Percentiles rank a stretch among this genome's conserved stretches.
Conservation (phyloP, 495 filamentous ascomycete species). For the Penicillium canariense region DNA sequence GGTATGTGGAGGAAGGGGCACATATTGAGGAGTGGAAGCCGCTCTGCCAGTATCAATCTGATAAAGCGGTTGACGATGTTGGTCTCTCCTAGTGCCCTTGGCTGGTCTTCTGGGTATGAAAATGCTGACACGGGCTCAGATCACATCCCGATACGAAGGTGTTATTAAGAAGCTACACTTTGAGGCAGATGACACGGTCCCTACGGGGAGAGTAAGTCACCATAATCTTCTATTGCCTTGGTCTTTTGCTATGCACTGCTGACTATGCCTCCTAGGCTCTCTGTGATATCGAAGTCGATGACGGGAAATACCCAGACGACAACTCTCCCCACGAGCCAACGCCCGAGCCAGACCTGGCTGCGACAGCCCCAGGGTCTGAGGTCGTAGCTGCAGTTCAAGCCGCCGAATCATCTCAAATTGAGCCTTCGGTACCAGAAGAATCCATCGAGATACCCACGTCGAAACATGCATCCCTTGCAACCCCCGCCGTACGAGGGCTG, state of each 20-base stretch:
- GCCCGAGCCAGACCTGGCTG: constrained; percentile 30
- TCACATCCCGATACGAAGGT: constrained; percentile 90
- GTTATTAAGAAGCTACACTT: constrained; percentile 96
- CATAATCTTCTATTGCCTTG: not conserved
- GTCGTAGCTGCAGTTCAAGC: constrained; percentile 18
- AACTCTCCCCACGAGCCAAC: constrained; percentile 37
- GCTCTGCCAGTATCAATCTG: constrained; percentile 94
- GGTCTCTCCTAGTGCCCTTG: constrained; percentile 5
- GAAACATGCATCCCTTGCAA: constrained; percentile 72
- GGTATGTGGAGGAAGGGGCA: constrained; percentile 96
- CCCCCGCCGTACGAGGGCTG: constrained; percentile 88
- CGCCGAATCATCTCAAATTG: constrained; percentile 17
- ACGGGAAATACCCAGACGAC: constrained; percentile 57
- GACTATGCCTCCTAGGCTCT: constrained; percentile 37
- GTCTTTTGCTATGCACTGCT: not conserved
- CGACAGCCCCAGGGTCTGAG: constrained; percentile 15
- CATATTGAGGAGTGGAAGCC: constrained; percentile 97
- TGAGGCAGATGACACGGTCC: constrained; percentile 91
- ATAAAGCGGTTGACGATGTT: constrained; percentile 96
- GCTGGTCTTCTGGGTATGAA: not conserved
- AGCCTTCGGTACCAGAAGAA: constrained; percentile 1
- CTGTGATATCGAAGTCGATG: constrained; percentile 56
- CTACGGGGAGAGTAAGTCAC: constrained; percentile 68
- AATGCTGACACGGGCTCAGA: constrained; percentile 45
- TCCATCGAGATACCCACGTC: constrained; percentile 22